A percentile compares a stretch with the other conserved stretches of the same genome.
phyloP scores from a whole-genome alignment of 1,284 basidiomycete species.

The Trametes polyzona region DNA sequence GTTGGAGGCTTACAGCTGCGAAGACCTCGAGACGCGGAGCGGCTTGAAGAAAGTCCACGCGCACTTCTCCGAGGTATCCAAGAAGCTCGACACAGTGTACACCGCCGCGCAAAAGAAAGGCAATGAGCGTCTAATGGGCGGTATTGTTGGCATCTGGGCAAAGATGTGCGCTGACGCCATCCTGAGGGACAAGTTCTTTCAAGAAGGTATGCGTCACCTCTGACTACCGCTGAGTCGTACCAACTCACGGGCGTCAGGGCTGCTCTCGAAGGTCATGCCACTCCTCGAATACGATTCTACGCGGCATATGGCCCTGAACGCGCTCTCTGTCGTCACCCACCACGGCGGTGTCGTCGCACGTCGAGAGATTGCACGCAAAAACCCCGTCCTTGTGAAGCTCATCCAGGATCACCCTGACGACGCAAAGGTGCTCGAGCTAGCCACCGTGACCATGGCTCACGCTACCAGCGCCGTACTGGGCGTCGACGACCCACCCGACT shows the following conservation, averaged over 20 bases:
- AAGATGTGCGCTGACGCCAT: constrained; percentile 66
- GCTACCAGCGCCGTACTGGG: constrained; percentile 50
- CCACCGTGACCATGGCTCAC: constrained; percentile 57
- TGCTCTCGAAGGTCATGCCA: constrained; percentile 56
- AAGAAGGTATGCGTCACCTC: constrained; percentile 47
- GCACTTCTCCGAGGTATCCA: constrained; percentile 55
- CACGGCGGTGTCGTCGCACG: constrained; percentile 58
- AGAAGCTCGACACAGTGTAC: constrained; percentile 45
- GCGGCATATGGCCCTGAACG: constrained; percentile 55
- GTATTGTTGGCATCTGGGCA: constrained; percentile 62
- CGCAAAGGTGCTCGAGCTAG: constrained; percentile 50
- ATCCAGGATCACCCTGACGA: constrained; percentile 56
- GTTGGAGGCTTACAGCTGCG: background rate
- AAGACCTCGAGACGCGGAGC: constrained; percentile 57
- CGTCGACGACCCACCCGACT: constrained; percentile 42
- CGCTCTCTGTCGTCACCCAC: constrained; percentile 61
- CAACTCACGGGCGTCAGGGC: constrained; percentile 40
- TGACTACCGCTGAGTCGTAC: background rate
- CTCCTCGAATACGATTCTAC: constrained; percentile 50
- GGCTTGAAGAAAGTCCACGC: constrained; percentile 65
- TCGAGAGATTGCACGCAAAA: constrained; percentile 52
- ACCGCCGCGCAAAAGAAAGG: constrained; percentile 20
- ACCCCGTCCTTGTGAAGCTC: constrained; percentile 44
- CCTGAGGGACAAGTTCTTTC: constrained; percentile 58
- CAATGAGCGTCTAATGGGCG: constrained; percentile 43